Evolutionary conservation across 495 filamentous ascomycete genomes (phyloP), one percentile per base, ranked within the genome.

Genomic region (Penicillium chermesinum): DNA sequence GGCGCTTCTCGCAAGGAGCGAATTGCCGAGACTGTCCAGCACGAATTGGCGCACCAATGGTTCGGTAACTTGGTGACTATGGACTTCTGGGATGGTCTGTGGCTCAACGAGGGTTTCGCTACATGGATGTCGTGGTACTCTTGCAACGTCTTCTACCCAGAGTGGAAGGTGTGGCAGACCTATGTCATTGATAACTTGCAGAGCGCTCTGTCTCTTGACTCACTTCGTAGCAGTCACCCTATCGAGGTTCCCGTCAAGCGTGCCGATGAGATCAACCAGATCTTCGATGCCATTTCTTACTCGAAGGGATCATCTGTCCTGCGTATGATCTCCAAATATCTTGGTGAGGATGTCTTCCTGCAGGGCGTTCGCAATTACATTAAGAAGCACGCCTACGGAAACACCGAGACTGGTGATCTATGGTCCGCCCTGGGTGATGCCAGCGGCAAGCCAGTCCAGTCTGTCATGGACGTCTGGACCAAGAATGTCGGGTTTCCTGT

Each of bases 71-170:
- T 98, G 48, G 93, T 98, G 37, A 98, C 93, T 34, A 98, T 98
- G 93, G 91, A 96, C 66, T 98, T 93, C 80, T 98, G 93, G 93
- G 91, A 96, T 68, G 91, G 89, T 22, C 73, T 98, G 21, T 98
- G 93, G 93, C 83, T 98, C 49, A 97, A 97, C 65, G 93, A 98
- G 69, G 91, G 91, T 18, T 97, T 97, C 64, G 93, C 93, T 22
- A 96, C 93, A 18, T 98, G 93, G 94, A 77, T 78, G 74, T 77
- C 74, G 9, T 79, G 76, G 76, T 78, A 78, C 53, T 77, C 75
- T 12, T 77, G 74, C 64, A 77, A 79, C 45, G 69, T 61, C 46
- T 95, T 98, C 76, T 96, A 90, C 71, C 93, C 91, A 2, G 91
- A 96, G 63, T 96, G 93, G 91, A 95, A 96, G 70, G 89, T 96